A percentile compares a stretch with the other conserved stretches of the same genome.
Evolutionary conservation across 2,329 filamentous ascomycete species (phyloP).

Genomic region (Pseudogymnoascus sp.): DNA sequence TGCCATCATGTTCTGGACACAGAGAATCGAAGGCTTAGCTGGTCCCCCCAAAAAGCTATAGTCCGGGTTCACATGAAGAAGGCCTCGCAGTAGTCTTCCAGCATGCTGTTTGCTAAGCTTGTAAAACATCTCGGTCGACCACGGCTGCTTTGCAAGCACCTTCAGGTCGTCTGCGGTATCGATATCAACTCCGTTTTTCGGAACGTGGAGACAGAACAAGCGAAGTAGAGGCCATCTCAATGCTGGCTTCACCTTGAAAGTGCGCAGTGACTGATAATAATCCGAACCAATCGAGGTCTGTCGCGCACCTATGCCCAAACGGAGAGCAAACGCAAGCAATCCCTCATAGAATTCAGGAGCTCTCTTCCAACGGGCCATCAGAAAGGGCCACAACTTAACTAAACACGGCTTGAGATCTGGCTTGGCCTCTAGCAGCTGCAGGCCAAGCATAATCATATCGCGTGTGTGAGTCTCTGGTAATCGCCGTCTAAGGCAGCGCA

Average conservation of each 20-base stretch:
- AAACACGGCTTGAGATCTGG: neutral
- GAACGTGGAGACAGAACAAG: slow-evolving; percentile 15
- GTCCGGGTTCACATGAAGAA: slow-evolving; percentile 3
- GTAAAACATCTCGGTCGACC: slow-evolving; percentile 15
- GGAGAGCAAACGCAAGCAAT: slow-evolving; percentile 11
- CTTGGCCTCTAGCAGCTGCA: slow-evolving; percentile 13
- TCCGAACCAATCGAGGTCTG: neutral
- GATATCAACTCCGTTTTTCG: slow-evolving; percentile 14
- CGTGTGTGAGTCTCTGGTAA: slow-evolving; percentile 10
- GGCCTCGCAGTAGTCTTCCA: slow-evolving; percentile 11
- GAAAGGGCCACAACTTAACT: slow-evolving; percentile 11
- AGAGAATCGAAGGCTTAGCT: slow-evolving; percentile 10
- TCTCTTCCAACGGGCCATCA: slow-evolving; percentile 12
- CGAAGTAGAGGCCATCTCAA: slow-evolving; percentile 16
- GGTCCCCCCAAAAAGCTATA: slow-evolving; percentile 12
- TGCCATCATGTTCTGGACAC: neutral
- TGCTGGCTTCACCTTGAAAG: slow-evolving; percentile 1
- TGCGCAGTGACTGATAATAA: no score
- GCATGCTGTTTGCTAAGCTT: slow-evolving; percentile 13
- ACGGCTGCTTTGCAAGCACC: slow-evolving; percentile 11
- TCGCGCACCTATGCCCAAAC: slow-evolving; percentile 12
- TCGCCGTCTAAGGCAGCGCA: slow-evolving; percentile 8
- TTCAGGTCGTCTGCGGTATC: slow-evolving; percentile 12
- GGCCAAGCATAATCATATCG: slow-evolving; percentile 12
- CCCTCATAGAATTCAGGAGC: slow-evolving; percentile 12